Evolutionary conservation across 345 rosid genomes (phyloP).

Genomic region (Nephelium lappaceum): DNA sequence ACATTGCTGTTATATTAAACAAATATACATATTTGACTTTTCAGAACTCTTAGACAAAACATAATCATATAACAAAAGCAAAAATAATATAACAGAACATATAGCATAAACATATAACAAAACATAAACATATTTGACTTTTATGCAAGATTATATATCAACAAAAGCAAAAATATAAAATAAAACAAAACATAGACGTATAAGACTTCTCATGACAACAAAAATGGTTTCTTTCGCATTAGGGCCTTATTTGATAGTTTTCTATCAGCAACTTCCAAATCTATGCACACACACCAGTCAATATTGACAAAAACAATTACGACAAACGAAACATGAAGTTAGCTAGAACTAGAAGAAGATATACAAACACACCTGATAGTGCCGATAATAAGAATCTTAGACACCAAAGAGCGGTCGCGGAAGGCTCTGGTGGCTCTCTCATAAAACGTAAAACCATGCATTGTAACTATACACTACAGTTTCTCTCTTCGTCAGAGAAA

Average conservation of each 20-base stretch:
- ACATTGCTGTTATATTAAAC: too few species aligned
- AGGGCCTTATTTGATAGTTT: too few species aligned
- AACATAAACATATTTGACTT: too few species aligned
- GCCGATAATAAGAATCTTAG: slow-evolving; percentile 55
- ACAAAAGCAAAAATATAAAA: neutral
- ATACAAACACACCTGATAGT: slow-evolving; percentile 39
- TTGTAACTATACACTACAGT: slow-evolving; percentile 8
- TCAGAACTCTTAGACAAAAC: too few species aligned
- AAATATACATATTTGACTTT: too few species aligned
- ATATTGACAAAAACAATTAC: neutral
- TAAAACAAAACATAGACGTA: too few species aligned
- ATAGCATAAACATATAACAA: too few species aligned
- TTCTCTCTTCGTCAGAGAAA: neutral
- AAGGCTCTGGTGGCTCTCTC: slow-evolving; percentile 41
- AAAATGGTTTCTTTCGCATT: neutral
- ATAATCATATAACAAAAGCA: too few species aligned
- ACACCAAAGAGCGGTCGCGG: slow-evolving; percentile 45
- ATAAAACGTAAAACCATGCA: slow-evolving; percentile 43
- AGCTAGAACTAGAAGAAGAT: neutral
- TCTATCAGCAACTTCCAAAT: neutral
- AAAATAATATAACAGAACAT: too few species aligned
- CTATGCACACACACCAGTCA: too few species aligned
- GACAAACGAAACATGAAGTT: neutral
- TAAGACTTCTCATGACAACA: neutral
- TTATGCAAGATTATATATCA: too few species aligned